Conservation (phyloP, 164 flowering plant genomes). For the Nelumbo lutea region DNA sequence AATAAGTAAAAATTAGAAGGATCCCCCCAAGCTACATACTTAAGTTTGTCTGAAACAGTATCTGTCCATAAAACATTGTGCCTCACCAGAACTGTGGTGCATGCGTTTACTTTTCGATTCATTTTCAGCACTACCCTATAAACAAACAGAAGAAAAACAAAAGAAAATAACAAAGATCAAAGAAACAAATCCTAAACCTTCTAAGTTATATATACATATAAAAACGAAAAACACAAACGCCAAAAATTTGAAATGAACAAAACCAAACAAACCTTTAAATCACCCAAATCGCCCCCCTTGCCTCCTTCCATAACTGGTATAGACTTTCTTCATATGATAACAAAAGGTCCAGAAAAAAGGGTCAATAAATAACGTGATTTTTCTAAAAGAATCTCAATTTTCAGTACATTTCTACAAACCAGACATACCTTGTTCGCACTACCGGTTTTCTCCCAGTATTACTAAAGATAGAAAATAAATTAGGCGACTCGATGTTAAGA, state of each 20-base stretch:
- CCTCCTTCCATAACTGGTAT: slow-evolving; percentile 13
- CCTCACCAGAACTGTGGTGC: slow-evolving; percentile 33
- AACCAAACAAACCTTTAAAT: slow-evolving; percentile 22
- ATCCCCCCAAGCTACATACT: neutral
- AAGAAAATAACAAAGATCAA: neutral
- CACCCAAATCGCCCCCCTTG: slow-evolving; percentile 9
- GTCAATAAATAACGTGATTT: neutral
- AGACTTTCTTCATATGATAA: slow-evolving; percentile 18
- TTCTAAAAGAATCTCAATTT: neutral
- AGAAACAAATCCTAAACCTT: neutral
- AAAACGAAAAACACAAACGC: no score
- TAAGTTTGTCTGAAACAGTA: neutral
- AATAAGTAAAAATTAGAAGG: neutral
- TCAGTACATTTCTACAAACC: neutral
- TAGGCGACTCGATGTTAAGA: neutral
- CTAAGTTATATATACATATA: no score
- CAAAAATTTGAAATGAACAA: neutral
- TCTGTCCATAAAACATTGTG: neutral
- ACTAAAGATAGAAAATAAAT: neutral
- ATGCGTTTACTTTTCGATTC: slow-evolving; percentile 30
- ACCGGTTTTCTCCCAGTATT: slow-evolving; percentile 8
- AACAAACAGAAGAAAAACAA: neutral
- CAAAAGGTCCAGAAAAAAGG: neutral
- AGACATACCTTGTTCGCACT: slow-evolving; percentile 10
- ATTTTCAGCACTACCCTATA: slow-evolving; percentile 30